These are phyloP conservation scores for Leucocoprinus birnbaumii DNA, from an alignment of 768 basidiomycete genomes.

Conservation along the genomic window DNA sequence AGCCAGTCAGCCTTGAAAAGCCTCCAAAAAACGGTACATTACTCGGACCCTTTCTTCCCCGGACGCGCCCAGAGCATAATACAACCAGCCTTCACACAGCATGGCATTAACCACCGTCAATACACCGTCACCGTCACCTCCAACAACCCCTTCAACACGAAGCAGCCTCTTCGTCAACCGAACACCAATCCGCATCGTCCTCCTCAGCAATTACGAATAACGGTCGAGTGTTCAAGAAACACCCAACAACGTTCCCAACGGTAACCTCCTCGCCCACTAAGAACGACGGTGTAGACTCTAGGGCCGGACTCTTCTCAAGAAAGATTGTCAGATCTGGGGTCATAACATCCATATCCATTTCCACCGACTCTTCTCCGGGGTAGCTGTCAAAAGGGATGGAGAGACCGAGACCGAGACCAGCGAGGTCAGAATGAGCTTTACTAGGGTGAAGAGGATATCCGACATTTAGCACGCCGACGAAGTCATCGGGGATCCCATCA, in stretches of 20 bases:
- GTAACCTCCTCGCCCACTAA: too few species aligned
- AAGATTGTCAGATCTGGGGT: background rate
- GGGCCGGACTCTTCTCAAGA: background rate
- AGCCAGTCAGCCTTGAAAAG: too few species aligned
- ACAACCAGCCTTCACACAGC: too few species aligned
- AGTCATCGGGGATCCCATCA: background rate
- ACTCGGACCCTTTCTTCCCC: too few species aligned
- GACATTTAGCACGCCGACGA: background rate
- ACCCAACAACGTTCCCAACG: too few species aligned
- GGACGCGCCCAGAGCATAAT: too few species aligned
- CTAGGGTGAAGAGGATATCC: conserved; percentile 7
- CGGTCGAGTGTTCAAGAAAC: background rate
- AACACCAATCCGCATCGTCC: background rate
- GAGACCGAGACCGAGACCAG: background rate
- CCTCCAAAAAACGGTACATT: too few species aligned
- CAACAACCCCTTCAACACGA: too few species aligned
- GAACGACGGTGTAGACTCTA: background rate
- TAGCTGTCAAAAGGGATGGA: background rate
- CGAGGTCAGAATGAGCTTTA: background rate
- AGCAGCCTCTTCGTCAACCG: too few species aligned
- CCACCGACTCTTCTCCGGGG: background rate
- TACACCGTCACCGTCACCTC: too few species aligned
- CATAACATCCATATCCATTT: background rate
- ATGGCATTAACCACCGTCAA: too few species aligned
- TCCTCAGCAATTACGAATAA: background rate